Evolutionary conservation across 129 eudicot genomes (phyloP).

Genomic region (Erigeron canadensis): DNA sequence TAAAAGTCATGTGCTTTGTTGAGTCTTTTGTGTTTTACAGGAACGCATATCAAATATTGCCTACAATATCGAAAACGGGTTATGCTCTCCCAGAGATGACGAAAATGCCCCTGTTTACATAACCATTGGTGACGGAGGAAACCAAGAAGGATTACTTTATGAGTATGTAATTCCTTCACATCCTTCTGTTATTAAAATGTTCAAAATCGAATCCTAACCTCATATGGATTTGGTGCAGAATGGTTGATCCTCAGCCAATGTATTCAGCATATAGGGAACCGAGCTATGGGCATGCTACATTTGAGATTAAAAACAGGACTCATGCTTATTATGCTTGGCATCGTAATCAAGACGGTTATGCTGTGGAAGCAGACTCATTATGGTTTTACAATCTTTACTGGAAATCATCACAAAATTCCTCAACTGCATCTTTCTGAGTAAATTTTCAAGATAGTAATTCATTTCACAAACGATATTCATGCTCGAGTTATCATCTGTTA

Average conservation of each 20-base stretch:
- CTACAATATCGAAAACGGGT: slow-evolving; percentile 72
- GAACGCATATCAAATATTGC: slow-evolving; percentile 82
- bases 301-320: slow-evolving; percentile 72
- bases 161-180: slow-evolving; percentile 51
- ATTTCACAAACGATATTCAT: background rate
- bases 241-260: slow-evolving; percentile 79
- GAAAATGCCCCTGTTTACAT: slow-evolving; percentile 81
- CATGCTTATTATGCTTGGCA: slow-evolving; percentile 83
- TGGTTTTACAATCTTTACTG: slow-evolving; percentile 75
- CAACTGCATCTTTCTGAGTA: slow-evolving; percentile 30
- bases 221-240: slow-evolving; percentile 36
- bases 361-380: slow-evolving; percentile 71
- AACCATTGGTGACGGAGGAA: slow-evolving; percentile 96
- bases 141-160: slow-evolving; percentile 77
- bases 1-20: background rate
- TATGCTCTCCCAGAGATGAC: slow-evolving; percentile 58
- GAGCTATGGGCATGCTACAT: slow-evolving; percentile 80
- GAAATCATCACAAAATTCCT: slow-evolving; percentile 34
- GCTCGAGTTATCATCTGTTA: background rate
- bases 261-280: slow-evolving; percentile 89
- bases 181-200: background rate
- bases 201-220: background rate
- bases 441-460: background rate
- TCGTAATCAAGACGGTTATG: slow-evolving; percentile 78
- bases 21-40: slow-evolving; percentile 36